A percentile compares a stretch with the other conserved stretches of the same genome.
Conservation (phyloP, 2,329 filamentous ascomycete genomes). For the Fusarium tuaranense region DNA sequence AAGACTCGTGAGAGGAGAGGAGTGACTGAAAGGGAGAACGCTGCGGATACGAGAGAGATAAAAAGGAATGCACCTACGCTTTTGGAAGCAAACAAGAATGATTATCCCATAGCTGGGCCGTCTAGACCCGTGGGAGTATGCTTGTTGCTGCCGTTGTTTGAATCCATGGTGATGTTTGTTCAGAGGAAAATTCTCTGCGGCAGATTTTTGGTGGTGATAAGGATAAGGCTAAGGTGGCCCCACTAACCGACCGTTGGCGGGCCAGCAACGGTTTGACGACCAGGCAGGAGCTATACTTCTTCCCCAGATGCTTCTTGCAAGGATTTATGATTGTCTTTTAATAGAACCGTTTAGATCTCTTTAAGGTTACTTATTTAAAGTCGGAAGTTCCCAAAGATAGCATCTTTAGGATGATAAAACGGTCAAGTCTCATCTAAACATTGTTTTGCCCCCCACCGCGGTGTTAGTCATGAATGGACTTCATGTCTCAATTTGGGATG, state of each 20-base stretch:
- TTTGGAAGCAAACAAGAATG: neutral
- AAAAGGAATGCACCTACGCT: conserved; percentile 14
- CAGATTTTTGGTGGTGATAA: conserved; percentile 22
- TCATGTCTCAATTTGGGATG: neutral
- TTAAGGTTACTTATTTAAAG: neutral
- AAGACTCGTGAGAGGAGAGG: conserved; percentile 50
- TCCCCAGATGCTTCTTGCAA: neutral
- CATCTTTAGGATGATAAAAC: neutral
- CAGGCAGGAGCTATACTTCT: neutral
- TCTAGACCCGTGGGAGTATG: neutral
- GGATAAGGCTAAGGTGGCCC: neutral
- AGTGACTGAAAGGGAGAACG: conserved; percentile 48
- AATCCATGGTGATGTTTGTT: neutral
- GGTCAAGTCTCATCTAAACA: neutral
- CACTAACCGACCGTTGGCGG: conserved; percentile 24
- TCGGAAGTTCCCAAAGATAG: neutral
- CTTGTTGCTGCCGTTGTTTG: neutral
- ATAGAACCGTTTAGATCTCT: neutral
- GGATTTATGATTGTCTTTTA: neutral
- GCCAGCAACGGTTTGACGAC: conserved; percentile 7
- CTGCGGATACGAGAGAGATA: conserved; percentile 34
- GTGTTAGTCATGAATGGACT: neutral
- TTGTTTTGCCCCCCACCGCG: neutral
- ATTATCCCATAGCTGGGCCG: neutral
- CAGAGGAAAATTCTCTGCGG: conserved; percentile 21